These are phyloP conservation scores for Puccinellia tenuiflora DNA, from an alignment of 176 grass and related monocot species.

Conservation along the genomic window DNA sequence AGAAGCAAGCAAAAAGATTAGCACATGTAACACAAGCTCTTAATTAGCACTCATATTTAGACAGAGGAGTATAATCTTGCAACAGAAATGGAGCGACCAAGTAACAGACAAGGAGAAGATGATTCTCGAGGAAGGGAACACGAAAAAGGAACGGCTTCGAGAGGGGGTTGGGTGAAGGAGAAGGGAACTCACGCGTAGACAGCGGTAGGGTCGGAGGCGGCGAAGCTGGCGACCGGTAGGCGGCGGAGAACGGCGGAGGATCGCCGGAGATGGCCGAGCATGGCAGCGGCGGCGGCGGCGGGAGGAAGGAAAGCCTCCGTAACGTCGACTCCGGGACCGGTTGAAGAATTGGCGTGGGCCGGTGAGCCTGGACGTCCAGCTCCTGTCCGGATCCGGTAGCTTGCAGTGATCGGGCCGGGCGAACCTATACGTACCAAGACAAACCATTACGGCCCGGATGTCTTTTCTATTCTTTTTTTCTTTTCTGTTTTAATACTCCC, in stretches of 20 bases:
- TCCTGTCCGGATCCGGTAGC: background rate
- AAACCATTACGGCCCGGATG: too few relatives aligned
- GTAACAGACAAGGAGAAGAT: background rate
- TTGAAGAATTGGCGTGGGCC: background rate
- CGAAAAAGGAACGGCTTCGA: too few relatives aligned
- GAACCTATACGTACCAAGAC: too few relatives aligned
- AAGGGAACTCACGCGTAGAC: background rate
- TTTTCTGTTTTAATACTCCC: too few relatives aligned
- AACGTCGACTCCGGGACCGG: background rate
- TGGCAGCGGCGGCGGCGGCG: slow-evolving; percentile 12
- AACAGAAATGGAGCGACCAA: background rate
- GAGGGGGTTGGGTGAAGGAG: background rate
- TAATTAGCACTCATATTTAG: background rate
- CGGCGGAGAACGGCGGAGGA: background rate
- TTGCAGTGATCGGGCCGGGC: background rate
- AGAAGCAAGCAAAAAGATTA: background rate
- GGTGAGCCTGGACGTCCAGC: background rate
- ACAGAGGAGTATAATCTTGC: background rate
- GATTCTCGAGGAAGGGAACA: background rate
- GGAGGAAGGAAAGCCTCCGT: background rate
- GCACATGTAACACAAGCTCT: background rate
- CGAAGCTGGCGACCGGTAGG: background rate
- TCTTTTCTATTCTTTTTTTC: too few relatives aligned
- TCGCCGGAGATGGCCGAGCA: slow-evolving; percentile 36
- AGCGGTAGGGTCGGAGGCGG: background rate